Base-by-base conservation (phyloP, 352 stramenopile genomes). In the Globisporangium uncinulatum region DNA sequence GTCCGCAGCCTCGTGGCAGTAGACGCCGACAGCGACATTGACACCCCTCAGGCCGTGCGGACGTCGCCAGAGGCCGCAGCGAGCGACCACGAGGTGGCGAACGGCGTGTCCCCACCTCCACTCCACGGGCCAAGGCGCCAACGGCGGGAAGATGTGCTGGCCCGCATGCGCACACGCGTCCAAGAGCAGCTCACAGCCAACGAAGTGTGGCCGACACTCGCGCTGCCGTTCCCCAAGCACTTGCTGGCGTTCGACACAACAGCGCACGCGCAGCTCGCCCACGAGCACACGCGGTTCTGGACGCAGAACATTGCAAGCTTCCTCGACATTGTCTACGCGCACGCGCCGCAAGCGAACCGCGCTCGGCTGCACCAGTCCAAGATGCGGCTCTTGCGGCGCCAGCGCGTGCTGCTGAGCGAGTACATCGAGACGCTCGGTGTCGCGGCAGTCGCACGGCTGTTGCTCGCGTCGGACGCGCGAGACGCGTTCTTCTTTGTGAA, bases 401-500 rank as follows among this genome's bases (percentile, higher is more conserved):
- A 57, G 42, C 21, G 29, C 4, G 32, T 32, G 19, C 29, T 57
- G 42, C 51, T 57, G 39, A 50, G 39, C 24, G 46, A 49, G 20
- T 57, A 48, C 41, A 57, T 57, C 17, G 51, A 57, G 51, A 20
- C 24, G 13, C 24, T 57, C n/a, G 51, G 51, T 14, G 43, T 57
- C 14, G 19, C 34, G 20, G 51, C 44, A 14, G 51, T 57, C 51
- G 51, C 51, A 8, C 21, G 24, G 4, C 20, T 37, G 36, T 8
- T 57, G 20, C 29, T 39, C 20, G 46, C 44, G 19, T 32, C 44
- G 21, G 41, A 49, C 9, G 51, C 51, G 24, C 36, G 37, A 6
- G 36, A 15, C 7, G 51, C 43, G 51, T 57, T 57, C 41, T 57
- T 57, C 51, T 49, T 57, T 10, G 36, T 57, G 36, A 49, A 50